These are phyloP conservation scores for Udeniomyces megalosporus DNA, from an alignment of 768 basidiomycete genomes.

Conservation along the genomic window DNA sequence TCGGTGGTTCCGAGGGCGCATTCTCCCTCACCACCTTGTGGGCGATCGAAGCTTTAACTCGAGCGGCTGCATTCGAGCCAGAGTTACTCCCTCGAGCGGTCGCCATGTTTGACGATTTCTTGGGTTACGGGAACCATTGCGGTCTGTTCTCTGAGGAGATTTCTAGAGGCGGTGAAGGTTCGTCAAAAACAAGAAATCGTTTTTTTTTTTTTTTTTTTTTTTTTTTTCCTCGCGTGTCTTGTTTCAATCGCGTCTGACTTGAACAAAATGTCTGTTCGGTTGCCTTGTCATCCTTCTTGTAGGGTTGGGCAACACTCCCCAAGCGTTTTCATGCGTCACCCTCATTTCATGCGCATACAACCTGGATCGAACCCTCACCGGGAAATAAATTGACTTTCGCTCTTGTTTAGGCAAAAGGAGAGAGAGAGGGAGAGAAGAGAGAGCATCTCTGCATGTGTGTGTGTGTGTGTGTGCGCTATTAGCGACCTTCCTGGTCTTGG, in stretches of 20 bases:
- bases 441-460: no score
- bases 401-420: no score
- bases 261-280: not conserved
- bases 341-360: slow-evolving; percentile 14
- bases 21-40: slow-evolving; percentile 61
- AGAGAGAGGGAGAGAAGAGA: no score
- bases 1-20: slow-evolving; percentile 78
- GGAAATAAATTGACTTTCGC: not conserved
- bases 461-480: no score
- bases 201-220: not conserved
- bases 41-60: slow-evolving; percentile 75
- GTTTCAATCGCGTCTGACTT: not conserved
- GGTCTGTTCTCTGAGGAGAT: slow-evolving; percentile 57
- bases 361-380: slow-evolving; percentile 6
- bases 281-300: not conserved
- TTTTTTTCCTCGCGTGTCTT: not conserved
- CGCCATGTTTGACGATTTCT: slow-evolving; percentile 41
- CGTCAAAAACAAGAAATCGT: slow-evolving; percentile 2
- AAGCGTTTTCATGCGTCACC: slow-evolving; percentile 7
- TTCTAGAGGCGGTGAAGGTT: slow-evolving; percentile 50
- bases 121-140: slow-evolving; percentile 72
- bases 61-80: slow-evolving; percentile 65
- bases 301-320: slow-evolving; percentile 6
- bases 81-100: slow-evolving; percentile 45
- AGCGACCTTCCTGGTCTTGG: no score